Conservation (phyloP, 768 basidiomycete species). For the Hericium rajendrae region DNA sequence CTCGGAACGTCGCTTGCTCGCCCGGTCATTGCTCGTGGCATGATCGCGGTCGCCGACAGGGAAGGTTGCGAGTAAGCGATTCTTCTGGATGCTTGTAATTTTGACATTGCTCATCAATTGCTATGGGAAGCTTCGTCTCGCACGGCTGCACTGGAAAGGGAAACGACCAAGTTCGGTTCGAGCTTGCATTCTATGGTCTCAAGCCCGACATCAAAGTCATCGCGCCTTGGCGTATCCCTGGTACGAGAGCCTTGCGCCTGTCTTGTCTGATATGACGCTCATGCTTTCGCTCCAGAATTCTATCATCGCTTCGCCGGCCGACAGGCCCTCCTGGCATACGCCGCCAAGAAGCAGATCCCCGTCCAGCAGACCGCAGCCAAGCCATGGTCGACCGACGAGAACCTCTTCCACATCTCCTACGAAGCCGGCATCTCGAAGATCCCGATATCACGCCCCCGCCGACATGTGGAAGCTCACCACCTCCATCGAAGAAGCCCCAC, state of each 20-base stretch:
- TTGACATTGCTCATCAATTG: neutral
- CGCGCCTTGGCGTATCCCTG: constrained; percentile 95
- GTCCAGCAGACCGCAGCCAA: constrained; percentile 93
- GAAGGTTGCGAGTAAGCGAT: constrained; percentile 89
- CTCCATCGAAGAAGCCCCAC: constrained; percentile 76
- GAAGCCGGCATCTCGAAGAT: constrained; percentile 99
- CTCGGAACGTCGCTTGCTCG: constrained; percentile 96
- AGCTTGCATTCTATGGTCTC: constrained; percentile 96
- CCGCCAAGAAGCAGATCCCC: constrained; percentile 80
- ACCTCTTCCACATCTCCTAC: constrained; percentile 99
- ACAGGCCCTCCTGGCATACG: constrained; percentile 85
- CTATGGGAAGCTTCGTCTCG: constrained; percentile 65
- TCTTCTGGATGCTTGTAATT: neutral
- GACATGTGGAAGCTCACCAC: constrained; percentile 99
- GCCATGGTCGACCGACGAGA: constrained; percentile 99
- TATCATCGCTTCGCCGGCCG: constrained; percentile 97
- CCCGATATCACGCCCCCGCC: constrained; percentile 87
- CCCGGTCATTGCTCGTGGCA: constrained; percentile 97
- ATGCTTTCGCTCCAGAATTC: constrained; percentile 49
- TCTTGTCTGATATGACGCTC: neutral
- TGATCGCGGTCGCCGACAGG: constrained; percentile 86
- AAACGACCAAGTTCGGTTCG: constrained; percentile 99
- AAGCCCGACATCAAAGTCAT: constrained; percentile 99
- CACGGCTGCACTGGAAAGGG: constrained; percentile 99
- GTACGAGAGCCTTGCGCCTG: constrained; percentile 29